Evolutionary conservation across 2,329 filamentous ascomycete species (phyloP).

Genomic region (Colletotrichum sp.): DNA sequence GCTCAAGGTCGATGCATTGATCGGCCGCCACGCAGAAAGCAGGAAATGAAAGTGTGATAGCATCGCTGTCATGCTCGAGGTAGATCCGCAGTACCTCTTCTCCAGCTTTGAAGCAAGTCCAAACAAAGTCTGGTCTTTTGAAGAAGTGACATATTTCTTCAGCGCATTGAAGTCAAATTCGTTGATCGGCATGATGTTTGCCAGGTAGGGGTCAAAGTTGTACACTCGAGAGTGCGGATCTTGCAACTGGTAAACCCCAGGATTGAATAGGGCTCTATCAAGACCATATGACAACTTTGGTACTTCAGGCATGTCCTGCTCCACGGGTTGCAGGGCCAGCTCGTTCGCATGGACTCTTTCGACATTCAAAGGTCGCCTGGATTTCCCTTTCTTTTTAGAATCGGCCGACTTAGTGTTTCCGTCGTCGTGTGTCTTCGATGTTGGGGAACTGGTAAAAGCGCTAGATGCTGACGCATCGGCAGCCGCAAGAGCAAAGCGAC

Average conservation of each 20-base stretch:
- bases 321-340: slow-evolving; percentile 36
- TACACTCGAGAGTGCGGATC: slow-evolving; percentile 87
- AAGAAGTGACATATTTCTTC: slow-evolving; percentile 89
- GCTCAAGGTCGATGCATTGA: slow-evolving; percentile 73
- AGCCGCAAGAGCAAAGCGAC: background rate
- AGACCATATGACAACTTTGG: slow-evolving; percentile 76
- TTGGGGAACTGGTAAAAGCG: background rate
- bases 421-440: background rate
- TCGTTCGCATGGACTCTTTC: background rate
- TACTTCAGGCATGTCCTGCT: slow-evolving; percentile 40
- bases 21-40: slow-evolving; percentile 79
- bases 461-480: background rate
- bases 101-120: slow-evolving; percentile 67
- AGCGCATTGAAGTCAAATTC: slow-evolving; percentile 93
- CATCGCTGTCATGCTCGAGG: slow-evolving; percentile 92
- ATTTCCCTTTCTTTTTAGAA: background rate
- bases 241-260: slow-evolving; percentile 89
- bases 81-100: slow-evolving; percentile 91
- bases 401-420: background rate
- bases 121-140: slow-evolving; percentile 77
- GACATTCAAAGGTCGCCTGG: background rate
- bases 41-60: slow-evolving; percentile 93
- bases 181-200: slow-evolving; percentile 88
- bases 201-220: slow-evolving; percentile 96
- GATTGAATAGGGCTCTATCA: slow-evolving; percentile 93